Evolutionary conservation across 257 asterid genomes (phyloP), one percentile per base, ranked within the genome.

Genomic region (Mentha longifolia): DNA sequence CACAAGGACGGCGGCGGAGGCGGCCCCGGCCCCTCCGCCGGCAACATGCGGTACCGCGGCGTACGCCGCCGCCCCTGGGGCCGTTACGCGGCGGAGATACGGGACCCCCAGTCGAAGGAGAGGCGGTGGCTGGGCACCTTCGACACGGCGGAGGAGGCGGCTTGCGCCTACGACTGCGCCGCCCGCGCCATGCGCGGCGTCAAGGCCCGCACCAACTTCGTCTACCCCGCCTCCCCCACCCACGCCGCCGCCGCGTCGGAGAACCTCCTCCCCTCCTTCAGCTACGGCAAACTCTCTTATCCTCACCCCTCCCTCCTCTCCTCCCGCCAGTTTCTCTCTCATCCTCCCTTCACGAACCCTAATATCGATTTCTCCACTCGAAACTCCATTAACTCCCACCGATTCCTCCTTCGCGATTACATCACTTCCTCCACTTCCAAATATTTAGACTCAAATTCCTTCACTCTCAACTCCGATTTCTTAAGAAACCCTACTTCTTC

Each of bases 51-150:
- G 7, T 90, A 92, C 81, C 89, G 98, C 0, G 97, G 98, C 1
- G 98, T 92, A 0, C 93, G 98, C 25, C 94, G 98, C 62, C 97
- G 98, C 2, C 98, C 98, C 0, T 92, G 98, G 98, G 98, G 98
- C 7, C 89, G 98, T 1, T 92, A 87, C 57, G 98, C 98, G 0
- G 98, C 98, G 5, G 98, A 92, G 79, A 92, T 92, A 9, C 68
- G 98, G 7, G 98, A 92, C 79, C 98, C 98, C 2, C 90, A 66
- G 66, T 83, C 95, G 13, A 92, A 92, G 68, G 98, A 92, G 25
- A 68, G 98, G 61, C 81, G 97, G 72, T 92, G 98, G 98, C 87
- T 92, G 3, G 98, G 98, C 3, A 92, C 98, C 8, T 92, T 87
- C 68, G 96, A 92, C 77, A 92, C 96, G 6, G 98, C 98, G 5